A percentile compares a stretch with the other conserved stretches of the same genome.
Conservation (phyloP, 176 grass and related monocot genomes). For the Triticum dicoccoides region DNA sequence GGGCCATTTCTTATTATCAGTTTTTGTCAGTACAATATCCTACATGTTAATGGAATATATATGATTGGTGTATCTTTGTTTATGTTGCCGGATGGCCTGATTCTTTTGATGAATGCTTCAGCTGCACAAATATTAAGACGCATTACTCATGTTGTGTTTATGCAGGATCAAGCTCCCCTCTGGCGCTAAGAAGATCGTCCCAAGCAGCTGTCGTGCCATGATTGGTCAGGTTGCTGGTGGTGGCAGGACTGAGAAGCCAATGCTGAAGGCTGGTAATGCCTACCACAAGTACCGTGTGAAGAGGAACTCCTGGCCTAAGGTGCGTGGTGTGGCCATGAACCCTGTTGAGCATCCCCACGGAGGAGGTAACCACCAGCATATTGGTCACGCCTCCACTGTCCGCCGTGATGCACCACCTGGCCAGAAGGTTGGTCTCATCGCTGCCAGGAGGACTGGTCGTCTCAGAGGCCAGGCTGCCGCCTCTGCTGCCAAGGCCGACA, state of each 20-base stretch:
- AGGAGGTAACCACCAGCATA: slow-evolving; percentile 98
- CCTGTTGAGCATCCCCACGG: slow-evolving; percentile 93
- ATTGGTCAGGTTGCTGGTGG: slow-evolving; percentile 86
- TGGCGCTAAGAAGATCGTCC: slow-evolving; percentile 89
- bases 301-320: slow-evolving; percentile 97
- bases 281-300: slow-evolving; percentile 96
- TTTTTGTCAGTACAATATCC: neutral
- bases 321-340: slow-evolving; percentile 98
- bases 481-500: slow-evolving; percentile 75
- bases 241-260: slow-evolving; percentile 83
- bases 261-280: slow-evolving; percentile 84
- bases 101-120: neutral
- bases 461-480: slow-evolving; percentile 84
- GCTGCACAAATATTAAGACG: neutral
- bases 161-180: slow-evolving; percentile 90
- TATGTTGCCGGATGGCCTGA: neutral
- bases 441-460: slow-evolving; percentile 86
- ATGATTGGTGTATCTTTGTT: neutral
- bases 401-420: slow-evolving; percentile 84
- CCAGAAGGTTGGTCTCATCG: slow-evolving; percentile 93
- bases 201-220: slow-evolving; percentile 83
- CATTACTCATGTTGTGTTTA: neutral
- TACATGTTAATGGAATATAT: neutral
- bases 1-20: neutral
- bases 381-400: slow-evolving; percentile 86